These are phyloP conservation scores for Paraconiothyrium sp. DNA, from an alignment of 2,329 filamentous ascomycete genomes.

Conservation along the genomic window DNA sequence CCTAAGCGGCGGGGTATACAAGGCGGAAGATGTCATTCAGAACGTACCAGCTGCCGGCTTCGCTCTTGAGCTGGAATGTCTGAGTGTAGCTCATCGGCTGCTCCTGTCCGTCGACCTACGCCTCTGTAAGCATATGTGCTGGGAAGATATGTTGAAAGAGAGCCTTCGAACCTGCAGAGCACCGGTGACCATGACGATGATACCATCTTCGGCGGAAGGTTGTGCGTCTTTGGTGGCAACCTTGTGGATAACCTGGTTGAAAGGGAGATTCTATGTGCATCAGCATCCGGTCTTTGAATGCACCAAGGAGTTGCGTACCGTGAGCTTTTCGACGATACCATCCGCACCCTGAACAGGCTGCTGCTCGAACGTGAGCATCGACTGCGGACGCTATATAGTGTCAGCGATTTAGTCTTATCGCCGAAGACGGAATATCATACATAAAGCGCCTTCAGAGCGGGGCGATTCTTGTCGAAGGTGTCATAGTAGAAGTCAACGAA, in stretches of 20 bases:
- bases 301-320: conserved; percentile 62
- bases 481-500: conserved; percentile 93
- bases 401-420: conserved; percentile 8
- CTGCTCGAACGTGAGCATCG: conserved; percentile 94
- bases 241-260: conserved; percentile 82
- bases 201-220: conserved; percentile 72
- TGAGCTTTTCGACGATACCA: conserved; percentile 81
- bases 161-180: conserved; percentile 74
- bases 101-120: conserved; percentile 83
- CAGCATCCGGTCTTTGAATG: conserved; percentile 21
- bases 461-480: conserved; percentile 80
- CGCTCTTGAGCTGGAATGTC: conserved; percentile 82
- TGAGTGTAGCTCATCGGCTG: conserved; percentile 92
- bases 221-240: conserved; percentile 84
- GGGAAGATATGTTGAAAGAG: background rate
- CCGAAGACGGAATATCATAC: conserved; percentile 60
- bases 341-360: conserved; percentile 69
- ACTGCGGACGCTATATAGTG: conserved; percentile 72
- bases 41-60: conserved; percentile 80
- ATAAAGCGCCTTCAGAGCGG: conserved; percentile 75
- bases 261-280: conserved; percentile 73
- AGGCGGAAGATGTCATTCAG: conserved; percentile 96
- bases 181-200: conserved; percentile 89
- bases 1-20: conserved; percentile 67
- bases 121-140: conserved; percentile 23